These are phyloP conservation scores for Blastobotrys parvus DNA, from an alignment of 805 yeast genomes.

Conservation along the genomic window DNA sequence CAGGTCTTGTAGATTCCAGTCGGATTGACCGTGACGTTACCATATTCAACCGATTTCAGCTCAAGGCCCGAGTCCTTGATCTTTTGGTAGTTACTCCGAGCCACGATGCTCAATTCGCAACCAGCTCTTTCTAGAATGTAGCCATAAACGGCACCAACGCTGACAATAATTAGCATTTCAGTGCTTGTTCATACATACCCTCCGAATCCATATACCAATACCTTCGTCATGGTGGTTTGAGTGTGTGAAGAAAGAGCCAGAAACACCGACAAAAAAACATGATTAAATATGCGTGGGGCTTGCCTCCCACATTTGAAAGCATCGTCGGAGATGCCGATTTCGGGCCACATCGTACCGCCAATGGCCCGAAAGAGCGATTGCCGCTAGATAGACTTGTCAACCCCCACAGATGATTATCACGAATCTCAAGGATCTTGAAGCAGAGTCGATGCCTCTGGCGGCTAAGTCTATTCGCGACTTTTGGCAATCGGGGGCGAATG, in stretches of 20 bases:
- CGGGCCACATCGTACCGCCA: no score
- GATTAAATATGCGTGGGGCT: background rate
- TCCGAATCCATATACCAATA: conserved; percentile 9
- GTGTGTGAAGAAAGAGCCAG: no score
- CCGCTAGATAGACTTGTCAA: background rate
- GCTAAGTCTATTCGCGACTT: conserved; percentile 16
- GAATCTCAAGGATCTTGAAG: conserved; percentile 11
- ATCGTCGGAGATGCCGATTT: no score
- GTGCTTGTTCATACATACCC: conserved; percentile 6
- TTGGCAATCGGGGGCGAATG: conserved; percentile 26
- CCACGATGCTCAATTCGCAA: conserved; percentile 9
- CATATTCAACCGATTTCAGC: conserved; percentile 6
- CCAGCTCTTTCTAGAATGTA: conserved; percentile 7
- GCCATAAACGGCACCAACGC: conserved; percentile 14
- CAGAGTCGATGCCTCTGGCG: conserved; percentile 10
- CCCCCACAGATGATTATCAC: background rate
- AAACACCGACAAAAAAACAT: background rate
- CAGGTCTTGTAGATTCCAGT: conserved; percentile 7
- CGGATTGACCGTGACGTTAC: conserved; percentile 7
- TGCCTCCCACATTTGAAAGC: background rate
- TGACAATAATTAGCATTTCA: background rate
- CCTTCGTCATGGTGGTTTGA: background rate
- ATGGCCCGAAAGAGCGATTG: no score
- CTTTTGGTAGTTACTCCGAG: conserved; percentile 12
- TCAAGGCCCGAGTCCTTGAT: conserved; percentile 11